Evolutionary conservation across 2,329 filamentous ascomycete species (phyloP).

Genomic region (Phyllosticta citribraziliensis): DNA sequence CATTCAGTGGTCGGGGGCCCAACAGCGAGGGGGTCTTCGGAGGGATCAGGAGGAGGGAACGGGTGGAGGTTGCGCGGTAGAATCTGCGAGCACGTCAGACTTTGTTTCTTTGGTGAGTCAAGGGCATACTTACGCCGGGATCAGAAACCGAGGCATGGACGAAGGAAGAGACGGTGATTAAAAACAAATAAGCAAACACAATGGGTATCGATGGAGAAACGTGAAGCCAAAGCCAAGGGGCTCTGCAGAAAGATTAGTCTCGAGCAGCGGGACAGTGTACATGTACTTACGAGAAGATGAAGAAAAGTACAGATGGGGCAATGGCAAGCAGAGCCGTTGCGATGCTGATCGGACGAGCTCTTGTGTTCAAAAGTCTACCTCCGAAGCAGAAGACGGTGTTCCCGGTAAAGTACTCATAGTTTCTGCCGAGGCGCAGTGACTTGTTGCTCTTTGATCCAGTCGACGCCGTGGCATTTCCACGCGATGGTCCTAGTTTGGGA

Average conservation of each 20-base stretch:
- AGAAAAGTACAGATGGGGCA: conserved; percentile 72
- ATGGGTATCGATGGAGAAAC: conserved; percentile 84
- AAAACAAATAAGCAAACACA: conserved; percentile 83
- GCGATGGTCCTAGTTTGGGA: conserved; percentile 49
- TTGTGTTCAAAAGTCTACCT: conserved; percentile 79
- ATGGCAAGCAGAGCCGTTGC: conserved; percentile 74
- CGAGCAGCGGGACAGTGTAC: background rate
- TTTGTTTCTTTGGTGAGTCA: background rate
- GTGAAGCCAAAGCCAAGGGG: conserved; percentile 75
- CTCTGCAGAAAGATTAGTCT: conserved; percentile 34
- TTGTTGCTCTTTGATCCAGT: background rate
- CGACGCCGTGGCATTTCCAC: conserved; percentile 25
- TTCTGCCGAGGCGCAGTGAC: conserved; percentile 47
- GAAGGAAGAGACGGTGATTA: conserved; percentile 86
- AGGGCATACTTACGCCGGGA: conserved; percentile 64
- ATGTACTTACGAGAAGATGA: conserved; percentile 58
- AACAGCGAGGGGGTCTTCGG: conserved; percentile 70
- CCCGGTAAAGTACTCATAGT: conserved; percentile 87
- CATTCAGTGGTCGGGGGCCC: conserved; percentile 87
- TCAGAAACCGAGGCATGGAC: conserved; percentile 86
- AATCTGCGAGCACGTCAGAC: conserved; percentile 47
- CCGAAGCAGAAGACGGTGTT: conserved; percentile 86
- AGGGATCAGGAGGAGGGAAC: conserved; percentile 65
- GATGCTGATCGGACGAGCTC: conserved; percentile 79
- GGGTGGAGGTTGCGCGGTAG: conserved; percentile 84